Percentiles rank a stretch among this genome's conserved stretches.
Conservation (phyloP, 305 asterid genomes). For the Ilex paraguariensis region DNA sequence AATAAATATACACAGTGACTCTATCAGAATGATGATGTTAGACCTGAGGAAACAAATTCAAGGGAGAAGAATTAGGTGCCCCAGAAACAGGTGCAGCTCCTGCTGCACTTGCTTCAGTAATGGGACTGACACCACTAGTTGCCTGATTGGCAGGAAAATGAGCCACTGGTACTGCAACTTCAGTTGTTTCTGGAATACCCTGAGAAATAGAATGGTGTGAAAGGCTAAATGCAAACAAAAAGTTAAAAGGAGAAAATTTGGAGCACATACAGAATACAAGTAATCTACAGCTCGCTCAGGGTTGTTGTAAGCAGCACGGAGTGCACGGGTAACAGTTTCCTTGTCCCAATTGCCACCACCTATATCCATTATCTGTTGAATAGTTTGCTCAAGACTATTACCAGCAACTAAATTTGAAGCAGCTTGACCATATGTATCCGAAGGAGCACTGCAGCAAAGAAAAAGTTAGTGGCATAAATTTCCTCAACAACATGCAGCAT, state of each 20-base stretch:
- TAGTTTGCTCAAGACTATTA: constrained; percentile 57
- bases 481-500: constrained; percentile 2
- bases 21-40: constrained; percentile 11
- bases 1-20: constrained; percentile 1
- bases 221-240: constrained; percentile 10
- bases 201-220: constrained; percentile 14
- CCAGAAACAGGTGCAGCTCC: constrained; percentile 40
- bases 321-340: constrained; percentile 74
- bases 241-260: constrained; percentile 8
- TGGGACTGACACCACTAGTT: constrained; percentile 29
- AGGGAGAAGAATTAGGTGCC: constrained; percentile 82
- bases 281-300: constrained; percentile 96
- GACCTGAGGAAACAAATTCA: constrained; percentile 92
- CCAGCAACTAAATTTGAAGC: constrained; percentile 59
- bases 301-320: constrained; percentile 90
- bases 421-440: constrained; percentile 39
- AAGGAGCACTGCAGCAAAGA: constrained; percentile 36
- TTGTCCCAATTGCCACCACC: constrained; percentile 96
- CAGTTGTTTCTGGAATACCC: constrained; percentile 85
- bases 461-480: constrained; percentile 13
- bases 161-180: constrained; percentile 56
- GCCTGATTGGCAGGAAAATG: constrained; percentile 11
- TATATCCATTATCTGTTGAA: constrained; percentile 82
- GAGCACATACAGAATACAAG: constrained; percentile 62
- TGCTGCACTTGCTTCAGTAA: constrained; percentile 29